These are phyloP conservation scores for Paxillus involutus DNA, from an alignment of 768 basidiomycete species.

Conservation along the genomic window DNA sequence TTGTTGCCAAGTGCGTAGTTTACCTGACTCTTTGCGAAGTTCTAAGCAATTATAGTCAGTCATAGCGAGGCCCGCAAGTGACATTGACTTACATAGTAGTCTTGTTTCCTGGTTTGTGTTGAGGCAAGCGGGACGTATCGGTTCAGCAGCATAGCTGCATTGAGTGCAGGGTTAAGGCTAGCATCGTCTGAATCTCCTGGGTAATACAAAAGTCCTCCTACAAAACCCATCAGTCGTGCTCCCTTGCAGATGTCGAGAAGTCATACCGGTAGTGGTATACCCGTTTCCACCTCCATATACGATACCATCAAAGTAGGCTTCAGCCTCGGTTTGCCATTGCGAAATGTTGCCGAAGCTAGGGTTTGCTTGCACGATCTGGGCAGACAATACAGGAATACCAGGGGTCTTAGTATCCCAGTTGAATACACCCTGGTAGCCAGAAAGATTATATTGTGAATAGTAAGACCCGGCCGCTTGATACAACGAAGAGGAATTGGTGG, in stretches of 20 bases:
- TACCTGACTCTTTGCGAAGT: slow-evolving; percentile 74
- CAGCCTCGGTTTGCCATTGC: slow-evolving; percentile 68
- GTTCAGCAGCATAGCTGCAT: slow-evolving; percentile 79
- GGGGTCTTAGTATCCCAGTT: slow-evolving; percentile 91
- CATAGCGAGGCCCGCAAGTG: background rate
- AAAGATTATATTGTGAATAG: slow-evolving; percentile 58
- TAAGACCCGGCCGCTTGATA: slow-evolving; percentile 64
- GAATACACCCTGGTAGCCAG: slow-evolving; percentile 57
- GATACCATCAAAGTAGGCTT: slow-evolving; percentile 74
- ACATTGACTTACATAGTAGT: slow-evolving; percentile 54
- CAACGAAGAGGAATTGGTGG: slow-evolving; percentile 57
- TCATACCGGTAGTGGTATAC: slow-evolving; percentile 61
- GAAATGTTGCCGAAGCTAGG: slow-evolving; percentile 57
- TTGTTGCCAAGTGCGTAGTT: slow-evolving; percentile 87
- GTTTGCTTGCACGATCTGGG: slow-evolving; percentile 66
- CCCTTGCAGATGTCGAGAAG: background rate
- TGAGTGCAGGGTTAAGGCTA: slow-evolving; percentile 83
- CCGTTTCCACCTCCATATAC: slow-evolving; percentile 56
- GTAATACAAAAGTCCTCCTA: slow-evolving; percentile 82
- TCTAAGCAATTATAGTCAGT: slow-evolving; percentile 36
- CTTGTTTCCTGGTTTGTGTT: slow-evolving; percentile 49
- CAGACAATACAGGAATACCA: slow-evolving; percentile 71
- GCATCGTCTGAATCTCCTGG: slow-evolving; percentile 80
- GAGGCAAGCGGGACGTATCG: slow-evolving; percentile 78
- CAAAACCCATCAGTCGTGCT: background rate